Conservation (phyloP, 257 asterid genomes). For the Solanum raphanifolium region DNA sequence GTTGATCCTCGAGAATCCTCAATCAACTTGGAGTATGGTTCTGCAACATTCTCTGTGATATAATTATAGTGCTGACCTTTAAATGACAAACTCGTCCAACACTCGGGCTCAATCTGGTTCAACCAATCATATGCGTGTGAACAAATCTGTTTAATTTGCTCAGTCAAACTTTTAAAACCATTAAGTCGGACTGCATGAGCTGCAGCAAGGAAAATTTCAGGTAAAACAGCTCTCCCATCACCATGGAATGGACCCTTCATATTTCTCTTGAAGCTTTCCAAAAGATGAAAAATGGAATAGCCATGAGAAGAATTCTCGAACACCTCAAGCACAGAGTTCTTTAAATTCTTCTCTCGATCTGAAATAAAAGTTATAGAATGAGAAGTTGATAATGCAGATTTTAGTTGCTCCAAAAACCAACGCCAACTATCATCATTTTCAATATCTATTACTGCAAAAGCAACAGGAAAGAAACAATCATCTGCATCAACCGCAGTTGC, state of each 20-base stretch:
- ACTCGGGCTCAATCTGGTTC: conserved; percentile 51
- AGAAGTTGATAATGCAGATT: conserved; percentile 45
- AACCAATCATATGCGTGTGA: conserved; percentile 61
- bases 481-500: conserved; percentile 83
- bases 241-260: conserved; percentile 73
- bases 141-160: conserved; percentile 63
- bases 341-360: conserved; percentile 65
- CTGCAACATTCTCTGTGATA: conserved; percentile 53
- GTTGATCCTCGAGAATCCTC: conserved; percentile 62
- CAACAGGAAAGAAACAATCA: conserved; percentile 76
- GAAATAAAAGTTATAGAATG: conserved; percentile 59
- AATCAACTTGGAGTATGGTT: conserved; percentile 49
- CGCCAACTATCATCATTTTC: conserved; percentile 67
- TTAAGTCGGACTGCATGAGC: conserved; percentile 57
- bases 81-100: conserved; percentile 53
- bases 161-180: conserved; percentile 43
- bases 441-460: conserved; percentile 61
- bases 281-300: conserved; percentile 72
- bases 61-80: conserved; percentile 61
- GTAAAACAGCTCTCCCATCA: conserved; percentile 72
- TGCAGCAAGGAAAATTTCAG: conserved; percentile 55
- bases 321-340: conserved; percentile 34
- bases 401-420: conserved; percentile 77
- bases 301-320: conserved; percentile 63
- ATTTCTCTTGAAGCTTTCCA: conserved; percentile 69